Evolutionary conservation across 768 basidiomycete species (phyloP), one percentile per base, ranked within the genome.

Genomic region (Agrocybe praecox): DNA sequence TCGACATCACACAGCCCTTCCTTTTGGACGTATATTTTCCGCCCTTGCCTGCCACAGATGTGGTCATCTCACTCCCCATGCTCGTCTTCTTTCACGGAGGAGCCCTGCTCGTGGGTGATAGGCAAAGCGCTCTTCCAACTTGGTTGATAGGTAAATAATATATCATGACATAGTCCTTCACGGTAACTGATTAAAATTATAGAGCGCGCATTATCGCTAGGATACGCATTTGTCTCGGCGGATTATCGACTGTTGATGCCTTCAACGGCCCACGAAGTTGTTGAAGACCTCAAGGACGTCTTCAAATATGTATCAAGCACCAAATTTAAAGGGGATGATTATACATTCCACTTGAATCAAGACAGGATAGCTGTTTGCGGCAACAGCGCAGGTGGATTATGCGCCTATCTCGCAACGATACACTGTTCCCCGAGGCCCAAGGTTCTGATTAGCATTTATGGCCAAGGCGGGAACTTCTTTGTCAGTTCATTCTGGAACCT

Each of bases 381-480:
- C 1, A 74, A 76, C 17, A 87, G 85, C 58, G 80, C 85, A 0
- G 88, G 87, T 17, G 86, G 83, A 4, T 66, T 81, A 19, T 85
- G 84, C 53, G 83, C 86, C 0, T 86, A 85, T 62, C 73, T 88
- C 12, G 82, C 84, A 12, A 85, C 80, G 17, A 71, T 79, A 29
- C 79, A 87, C 62, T 49, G 36, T 15, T 60, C 64, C 0, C 87
- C 86, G 0, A 81, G 75, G 53, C 86, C 85, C 0, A 81, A 73
- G 53, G 86, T 78, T 0, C 53, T 88, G 1, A 58, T 88, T 0
- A 81, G 80, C 0, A 59, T 88, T 61, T 89, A 88, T 66, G 84
- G 80, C 0, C 77, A 83, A 74, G 86, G 86, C 15, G 87, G 86
- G 0, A 69, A 87, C 58, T 76, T 85, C 53, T 64, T 87, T 33